Conservation (phyloP, 805 yeast species). For the Sugiyamaella americana region DNA sequence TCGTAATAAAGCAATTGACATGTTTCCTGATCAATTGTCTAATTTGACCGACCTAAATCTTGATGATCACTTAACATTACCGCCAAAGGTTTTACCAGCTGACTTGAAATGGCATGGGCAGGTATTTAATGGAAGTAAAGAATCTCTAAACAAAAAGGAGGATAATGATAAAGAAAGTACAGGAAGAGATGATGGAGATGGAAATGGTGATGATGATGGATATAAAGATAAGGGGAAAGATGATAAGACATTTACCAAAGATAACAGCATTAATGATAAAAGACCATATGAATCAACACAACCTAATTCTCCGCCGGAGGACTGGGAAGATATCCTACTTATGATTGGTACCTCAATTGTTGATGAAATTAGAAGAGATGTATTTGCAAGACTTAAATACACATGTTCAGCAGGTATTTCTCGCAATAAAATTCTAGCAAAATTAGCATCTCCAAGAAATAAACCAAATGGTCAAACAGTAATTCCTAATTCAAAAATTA, state of each 20-base stretch:
- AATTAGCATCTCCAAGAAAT: constrained; percentile 74
- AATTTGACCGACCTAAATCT: neutral
- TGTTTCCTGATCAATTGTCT: constrained; percentile 38
- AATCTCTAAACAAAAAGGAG: constrained; percentile 15
- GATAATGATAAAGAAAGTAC: neutral
- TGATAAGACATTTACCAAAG: too few species aligned
- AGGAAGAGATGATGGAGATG: neutral
- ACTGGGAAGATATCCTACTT: constrained; percentile 80
- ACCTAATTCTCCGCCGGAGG: constrained; percentile 24
- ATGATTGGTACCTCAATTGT: constrained; percentile 61
- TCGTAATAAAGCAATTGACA: constrained; percentile 36
- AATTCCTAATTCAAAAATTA: constrained; percentile 44
- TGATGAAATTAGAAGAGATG: constrained; percentile 45
- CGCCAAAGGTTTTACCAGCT: constrained; percentile 10
- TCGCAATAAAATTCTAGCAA: constrained; percentile 69
- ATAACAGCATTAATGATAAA: too few species aligned
- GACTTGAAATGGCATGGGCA: constrained; percentile 24
- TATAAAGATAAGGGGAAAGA: too few species aligned
- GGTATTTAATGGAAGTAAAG: constrained; percentile 9
- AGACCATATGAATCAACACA: neutral
- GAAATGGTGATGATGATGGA: neutral
- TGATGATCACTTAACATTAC: constrained; percentile 10
- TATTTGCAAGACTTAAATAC: constrained; percentile 57
- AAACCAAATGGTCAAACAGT: constrained; percentile 88
- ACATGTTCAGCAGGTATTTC: constrained; percentile 89